Percentiles rank a stretch among this genome's conserved stretches.
These are phyloP conservation scores for Cornus suecica DNA, from an alignment of 148 eudicot genomes.

Conservation along the genomic window DNA sequence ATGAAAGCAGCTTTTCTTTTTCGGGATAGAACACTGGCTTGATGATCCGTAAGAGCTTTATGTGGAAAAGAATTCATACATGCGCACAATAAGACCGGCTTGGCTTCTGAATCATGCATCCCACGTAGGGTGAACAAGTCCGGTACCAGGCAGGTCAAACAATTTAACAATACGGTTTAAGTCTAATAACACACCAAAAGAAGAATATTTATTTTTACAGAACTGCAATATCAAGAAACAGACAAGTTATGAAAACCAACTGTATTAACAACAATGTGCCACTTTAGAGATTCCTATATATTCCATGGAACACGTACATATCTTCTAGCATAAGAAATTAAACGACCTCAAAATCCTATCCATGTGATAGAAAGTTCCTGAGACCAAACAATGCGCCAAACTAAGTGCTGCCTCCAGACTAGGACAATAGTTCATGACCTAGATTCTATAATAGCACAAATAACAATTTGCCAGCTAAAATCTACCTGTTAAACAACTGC, in stretches of 20 bases:
- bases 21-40: too few relatives aligned
- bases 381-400: background rate
- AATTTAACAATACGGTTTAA: background rate
- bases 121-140: conserved; percentile 84
- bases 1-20: too few relatives aligned
- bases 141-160: conserved; percentile 37
- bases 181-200: background rate
- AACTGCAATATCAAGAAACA: background rate
- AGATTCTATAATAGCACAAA: too few relatives aligned
- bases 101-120: conserved; percentile 82
- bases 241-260: background rate
- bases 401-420: too few relatives aligned
- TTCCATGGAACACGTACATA: background rate
- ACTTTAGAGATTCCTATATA: background rate
- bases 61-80: too few relatives aligned
- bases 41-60: too few relatives aligned
- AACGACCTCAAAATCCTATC: background rate
- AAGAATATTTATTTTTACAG: background rate
- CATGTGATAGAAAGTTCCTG: background rate
- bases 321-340: background rate
- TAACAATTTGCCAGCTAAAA: too few relatives aligned
- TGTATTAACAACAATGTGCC: background rate
- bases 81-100: conserved; percentile 85
- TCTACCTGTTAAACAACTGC: too few relatives aligned
- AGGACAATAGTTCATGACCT: too few relatives aligned